Evolutionary conservation across 192 early-diverging fungal species (phyloP), one percentile per base, ranked within the genome.

Genomic region (Coemansia sp.): DNA sequence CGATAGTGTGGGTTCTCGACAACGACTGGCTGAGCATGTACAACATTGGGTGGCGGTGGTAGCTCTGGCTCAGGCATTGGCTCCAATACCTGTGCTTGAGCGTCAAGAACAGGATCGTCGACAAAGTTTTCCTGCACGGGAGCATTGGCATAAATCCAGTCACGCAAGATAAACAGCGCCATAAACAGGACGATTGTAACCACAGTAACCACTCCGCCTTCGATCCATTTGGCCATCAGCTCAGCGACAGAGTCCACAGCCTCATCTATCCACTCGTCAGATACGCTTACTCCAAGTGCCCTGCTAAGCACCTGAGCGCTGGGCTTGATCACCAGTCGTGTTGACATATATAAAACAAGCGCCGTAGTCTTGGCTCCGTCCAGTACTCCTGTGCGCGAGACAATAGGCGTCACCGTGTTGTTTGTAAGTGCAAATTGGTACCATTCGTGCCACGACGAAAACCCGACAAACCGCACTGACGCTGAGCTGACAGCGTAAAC

Each of bases 151-250:
- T 91, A 78, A 34, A 97, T 89, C 89, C 95, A 97, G 75, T 98
- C 97, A 27, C 92, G 91, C 67, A 98, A 82, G 41, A 93, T 87
- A 67, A 95, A 91, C 24, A 93, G 84, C 3, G 87, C 86, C n/a
- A 97, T 85, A 65, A 92, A 95, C 8, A 92, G 79, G 36, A 96
- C 74, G 18, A 98, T 81, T 5, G 92, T 88, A 31, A 91, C 70
- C 31, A 91, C 76, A 0, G 90, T 90, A 46, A 98, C 88, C 16
- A 95, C 84, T 61, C 94, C 91, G 1, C 97, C 97, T 68, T 98
- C 95, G 64, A 96, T 84, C 44, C 93, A 87, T 71, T 93, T 91
- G 15, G 86, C 79, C 13, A 87, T 62, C 57, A 92, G 87, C 33
- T 83, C 79, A 12, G 63, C 69, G 5, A 73, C 62, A 36, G 63